A percentile compares a stretch with the other conserved stretches of the same genome.
Conservation (phyloP, 305 asterid species). For the Salvia sclarea region DNA sequence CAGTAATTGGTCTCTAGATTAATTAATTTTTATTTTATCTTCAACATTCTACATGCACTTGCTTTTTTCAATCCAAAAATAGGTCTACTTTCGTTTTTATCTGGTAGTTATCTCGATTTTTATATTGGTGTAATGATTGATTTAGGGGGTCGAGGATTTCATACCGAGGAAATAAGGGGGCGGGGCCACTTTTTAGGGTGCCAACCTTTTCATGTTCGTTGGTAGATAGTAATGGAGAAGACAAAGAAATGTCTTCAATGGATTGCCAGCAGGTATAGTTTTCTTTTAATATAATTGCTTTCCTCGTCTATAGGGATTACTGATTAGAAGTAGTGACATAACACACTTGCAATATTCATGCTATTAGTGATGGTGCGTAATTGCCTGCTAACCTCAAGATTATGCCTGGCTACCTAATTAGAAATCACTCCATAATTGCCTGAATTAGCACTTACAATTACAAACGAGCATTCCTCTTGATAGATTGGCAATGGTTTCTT, state of each 20-base stretch:
- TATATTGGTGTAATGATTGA: conserved; percentile 11
- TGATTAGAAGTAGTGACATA: too few species aligned
- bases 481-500: too few species aligned
- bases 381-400: too few species aligned
- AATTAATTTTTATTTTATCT: conserved; percentile 5
- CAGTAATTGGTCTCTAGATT: conserved; percentile 1
- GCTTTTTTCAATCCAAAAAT: background rate
- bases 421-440: background rate
- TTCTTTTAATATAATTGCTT: background rate
- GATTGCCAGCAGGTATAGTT: conserved; percentile 50
- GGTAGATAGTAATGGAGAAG: conserved; percentile 47
- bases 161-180: conserved; percentile 35
- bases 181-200: conserved; percentile 33
- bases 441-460: background rate
- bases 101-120: background rate
- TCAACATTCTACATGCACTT: conserved; percentile 19
- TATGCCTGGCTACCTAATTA: conserved; percentile 3
- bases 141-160: conserved; percentile 49
- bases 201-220: conserved; percentile 53
- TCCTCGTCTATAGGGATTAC: too few species aligned
- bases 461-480: too few species aligned
- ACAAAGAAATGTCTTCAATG: conserved; percentile 39
- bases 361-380: background rate
- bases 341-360: too few species aligned
- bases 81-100: background rate